Evolutionary conservation across 106 monocot genomes (phyloP).

Genomic region (Dendrobium officinale): DNA sequence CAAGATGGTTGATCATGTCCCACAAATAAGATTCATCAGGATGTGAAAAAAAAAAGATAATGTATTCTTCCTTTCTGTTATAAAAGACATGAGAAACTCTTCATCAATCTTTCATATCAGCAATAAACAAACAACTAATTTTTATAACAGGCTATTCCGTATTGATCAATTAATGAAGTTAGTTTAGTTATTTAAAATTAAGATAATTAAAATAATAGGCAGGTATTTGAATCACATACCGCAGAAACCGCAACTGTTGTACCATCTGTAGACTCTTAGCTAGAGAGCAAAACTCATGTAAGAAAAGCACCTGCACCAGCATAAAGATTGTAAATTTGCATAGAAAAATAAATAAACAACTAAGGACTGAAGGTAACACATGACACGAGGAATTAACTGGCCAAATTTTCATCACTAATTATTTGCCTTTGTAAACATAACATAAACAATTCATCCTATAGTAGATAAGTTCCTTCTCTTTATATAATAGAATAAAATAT

Average conservation of each 20-base stretch:
- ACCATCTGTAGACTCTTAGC: slow-evolving; percentile 17
- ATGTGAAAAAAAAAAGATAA: slow-evolving; percentile 2
- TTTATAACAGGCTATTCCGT: slow-evolving; percentile 1
- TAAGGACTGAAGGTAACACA: neutral
- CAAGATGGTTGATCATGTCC: neutral
- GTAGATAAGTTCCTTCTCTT: too few species aligned
- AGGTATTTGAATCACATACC: slow-evolving; percentile 5
- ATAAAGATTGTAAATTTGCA: neutral
- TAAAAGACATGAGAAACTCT: neutral
- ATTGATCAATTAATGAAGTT: neutral
- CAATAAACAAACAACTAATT: neutral
- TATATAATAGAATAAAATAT: too few species aligned
- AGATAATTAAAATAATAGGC: neutral
- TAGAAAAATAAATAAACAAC: neutral
- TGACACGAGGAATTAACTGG: neutral
- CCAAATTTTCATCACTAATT: too few species aligned
- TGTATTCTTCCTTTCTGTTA: neutral
- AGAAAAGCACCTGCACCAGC: slow-evolving; percentile 8
- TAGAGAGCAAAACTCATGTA: slow-evolving; percentile 12
- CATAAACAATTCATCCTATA: too few species aligned
- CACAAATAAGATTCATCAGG: slow-evolving; percentile 1
- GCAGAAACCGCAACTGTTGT: slow-evolving; percentile 7
- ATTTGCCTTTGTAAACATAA: too few species aligned
- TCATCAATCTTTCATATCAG: neutral
- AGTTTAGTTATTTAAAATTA: neutral